Evolutionary conservation across 768 basidiomycete genomes (phyloP).

Genomic region (Russula sp.): DNA sequence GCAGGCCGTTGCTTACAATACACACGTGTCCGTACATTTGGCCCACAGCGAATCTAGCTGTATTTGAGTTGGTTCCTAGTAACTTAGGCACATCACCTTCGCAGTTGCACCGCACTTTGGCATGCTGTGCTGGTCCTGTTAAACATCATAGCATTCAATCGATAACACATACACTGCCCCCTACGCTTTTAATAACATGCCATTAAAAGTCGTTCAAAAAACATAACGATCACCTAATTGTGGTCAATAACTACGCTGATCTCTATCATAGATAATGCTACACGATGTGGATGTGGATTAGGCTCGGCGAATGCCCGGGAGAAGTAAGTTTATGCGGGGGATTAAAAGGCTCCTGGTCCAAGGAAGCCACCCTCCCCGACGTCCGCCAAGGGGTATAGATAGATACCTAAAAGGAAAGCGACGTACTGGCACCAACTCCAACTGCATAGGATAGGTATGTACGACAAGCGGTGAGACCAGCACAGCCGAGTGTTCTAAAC

Average conservation of each 20-base stretch:
- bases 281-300: background rate
- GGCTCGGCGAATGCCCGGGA: background rate
- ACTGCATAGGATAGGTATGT: background rate
- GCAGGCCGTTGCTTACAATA: no score
- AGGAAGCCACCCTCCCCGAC: background rate
- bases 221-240: no score
- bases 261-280: background rate
- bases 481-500: slow-evolving; percentile 9
- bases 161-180: background rate
- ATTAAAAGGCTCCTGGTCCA: background rate
- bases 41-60: no score
- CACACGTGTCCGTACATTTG: background rate
- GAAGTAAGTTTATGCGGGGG: background rate
- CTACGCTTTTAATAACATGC: background rate
- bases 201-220: no score
- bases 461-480: background rate
- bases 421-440: background rate
- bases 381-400: background rate
- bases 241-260: background rate
- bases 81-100: background rate
- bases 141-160: background rate
- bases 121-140: background rate
- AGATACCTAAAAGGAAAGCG: background rate
- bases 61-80: no score
- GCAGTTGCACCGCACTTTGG: background rate